Evolutionary conservation across 2,329 filamentous ascomycete genomes (phyloP).

Genomic region (Nakataea oryzae): DNA sequence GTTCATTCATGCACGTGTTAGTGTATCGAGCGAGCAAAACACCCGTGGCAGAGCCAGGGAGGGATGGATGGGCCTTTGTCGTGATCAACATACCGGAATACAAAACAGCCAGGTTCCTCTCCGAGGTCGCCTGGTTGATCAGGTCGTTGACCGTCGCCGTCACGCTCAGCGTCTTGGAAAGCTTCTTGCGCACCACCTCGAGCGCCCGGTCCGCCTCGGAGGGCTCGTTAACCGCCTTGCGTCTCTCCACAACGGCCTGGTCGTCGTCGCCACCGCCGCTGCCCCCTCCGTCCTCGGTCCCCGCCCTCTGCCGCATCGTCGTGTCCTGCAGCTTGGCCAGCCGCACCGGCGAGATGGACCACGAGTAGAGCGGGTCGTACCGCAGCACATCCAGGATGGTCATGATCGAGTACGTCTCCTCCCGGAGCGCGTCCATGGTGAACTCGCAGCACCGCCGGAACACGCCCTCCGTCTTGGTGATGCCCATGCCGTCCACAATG

Average conservation of each 20-base stretch:
- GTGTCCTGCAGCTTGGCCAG: slow-evolving; percentile 55
- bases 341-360: slow-evolving; percentile 71
- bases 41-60: neutral
- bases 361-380: slow-evolving; percentile 95
- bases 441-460: slow-evolving; percentile 98
- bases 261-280: slow-evolving; percentile 22
- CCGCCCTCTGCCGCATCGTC: slow-evolving; percentile 33
- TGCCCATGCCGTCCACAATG: slow-evolving; percentile 93
- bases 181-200: slow-evolving; percentile 89
- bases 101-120: slow-evolving; percentile 80
- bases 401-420: slow-evolving; percentile 96
- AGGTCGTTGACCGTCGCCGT: slow-evolving; percentile 93
- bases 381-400: slow-evolving; percentile 93
- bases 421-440: slow-evolving; percentile 85
- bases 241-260: slow-evolving; percentile 24
- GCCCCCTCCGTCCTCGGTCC: slow-evolving; percentile 32
- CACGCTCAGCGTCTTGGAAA: slow-evolving; percentile 88
- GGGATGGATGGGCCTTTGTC: neutral
- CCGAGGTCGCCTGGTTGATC: slow-evolving; percentile 91
- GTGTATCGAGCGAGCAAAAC: neutral
- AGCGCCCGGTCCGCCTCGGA: slow-evolving; percentile 84
- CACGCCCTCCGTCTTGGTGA: slow-evolving; percentile 88
- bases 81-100: slow-evolving; percentile 56
- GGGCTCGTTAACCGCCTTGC: slow-evolving; percentile 41
- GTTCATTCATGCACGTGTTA: neutral